These are phyloP conservation scores for Phytophthora europaea DNA, from an alignment of 352 stramenopile genomes.

Conservation along the genomic window DNA sequence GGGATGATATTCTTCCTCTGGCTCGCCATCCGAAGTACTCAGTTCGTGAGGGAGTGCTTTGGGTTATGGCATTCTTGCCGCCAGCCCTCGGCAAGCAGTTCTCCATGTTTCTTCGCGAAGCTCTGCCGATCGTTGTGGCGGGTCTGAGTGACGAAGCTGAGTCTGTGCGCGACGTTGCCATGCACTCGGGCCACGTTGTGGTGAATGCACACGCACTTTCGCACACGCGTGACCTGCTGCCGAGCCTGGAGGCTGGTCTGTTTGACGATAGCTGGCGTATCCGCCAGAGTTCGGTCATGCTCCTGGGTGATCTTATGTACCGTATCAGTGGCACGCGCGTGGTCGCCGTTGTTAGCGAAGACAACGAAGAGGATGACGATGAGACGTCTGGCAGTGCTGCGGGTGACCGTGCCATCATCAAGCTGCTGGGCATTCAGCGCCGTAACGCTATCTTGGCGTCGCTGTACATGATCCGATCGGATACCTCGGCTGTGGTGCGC, in stretches of 20 bases:
- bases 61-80: conserved; percentile 99
- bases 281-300: conserved; percentile 96
- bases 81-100: conserved; percentile 95
- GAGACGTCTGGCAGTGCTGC: conserved; percentile 84
- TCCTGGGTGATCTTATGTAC: conserved; percentile 97
- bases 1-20: conserved; percentile 97
- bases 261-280: conserved; percentile 99
- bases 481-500: conserved; percentile 97
- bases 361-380: conserved; percentile 83
- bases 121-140: conserved; percentile 97
- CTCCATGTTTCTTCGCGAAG: conserved; percentile 93
- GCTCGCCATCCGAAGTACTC: conserved; percentile 94
- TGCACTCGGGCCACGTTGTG: conserved; percentile 98
- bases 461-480: conserved; percentile 99
- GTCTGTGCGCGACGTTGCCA: conserved; percentile 97
- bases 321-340: conserved; percentile 98
- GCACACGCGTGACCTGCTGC: conserved; percentile 98
- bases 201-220: conserved; percentile 97
- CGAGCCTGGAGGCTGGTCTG: conserved; percentile 96
- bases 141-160: conserved; percentile 99
- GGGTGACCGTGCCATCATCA: conserved; percentile 89
- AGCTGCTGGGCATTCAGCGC: conserved; percentile 94
- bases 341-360: conserved; percentile 53
- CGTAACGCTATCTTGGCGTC: conserved; percentile 97
- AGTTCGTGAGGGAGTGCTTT: conserved; percentile 98